phyloP scores from a whole-genome alignment of 768 basidiomycete genomes.

The Agaricus sinodeliciosus region DNA sequence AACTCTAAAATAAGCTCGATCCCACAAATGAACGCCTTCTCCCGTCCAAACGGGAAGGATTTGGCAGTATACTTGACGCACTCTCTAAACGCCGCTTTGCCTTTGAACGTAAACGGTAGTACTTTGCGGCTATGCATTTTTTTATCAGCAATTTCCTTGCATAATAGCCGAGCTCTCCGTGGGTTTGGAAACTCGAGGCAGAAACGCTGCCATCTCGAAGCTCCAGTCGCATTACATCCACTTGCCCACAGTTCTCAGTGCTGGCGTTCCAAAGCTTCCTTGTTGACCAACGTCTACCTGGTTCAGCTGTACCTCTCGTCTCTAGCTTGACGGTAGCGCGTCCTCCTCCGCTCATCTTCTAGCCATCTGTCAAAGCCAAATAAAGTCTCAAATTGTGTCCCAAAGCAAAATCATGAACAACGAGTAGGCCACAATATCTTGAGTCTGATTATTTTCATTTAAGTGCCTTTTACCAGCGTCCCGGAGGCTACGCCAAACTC shows the following conservation, averaged over 20 bases:
- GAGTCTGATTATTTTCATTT: background rate
- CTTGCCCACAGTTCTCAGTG: background rate
- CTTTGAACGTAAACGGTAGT: slow-evolving; percentile 7
- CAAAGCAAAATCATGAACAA: background rate
- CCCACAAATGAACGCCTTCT: background rate
- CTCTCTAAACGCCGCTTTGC: slow-evolving; percentile 6
- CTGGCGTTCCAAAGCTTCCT: background rate
- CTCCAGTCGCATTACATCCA: background rate
- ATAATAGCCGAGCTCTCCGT: slow-evolving; percentile 12
- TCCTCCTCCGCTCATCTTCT: background rate
- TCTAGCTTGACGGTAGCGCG: background rate
- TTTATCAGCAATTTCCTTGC: slow-evolving; percentile 11
- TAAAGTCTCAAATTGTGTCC: background rate
- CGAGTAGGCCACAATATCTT: background rate
- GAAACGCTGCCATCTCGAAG: background rate
- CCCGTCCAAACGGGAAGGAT: background rate
- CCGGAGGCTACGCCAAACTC: slow-evolving; percentile 10
- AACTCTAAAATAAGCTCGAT: background rate
- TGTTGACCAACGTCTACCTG: background rate
- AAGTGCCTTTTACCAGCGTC: slow-evolving; percentile 2
- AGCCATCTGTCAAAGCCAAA: background rate
- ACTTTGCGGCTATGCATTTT: background rate
- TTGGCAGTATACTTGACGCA: slow-evolving; percentile 4
- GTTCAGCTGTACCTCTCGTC: background rate
- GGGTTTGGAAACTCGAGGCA: slow-evolving; percentile 3